Evolutionary conservation across 768 basidiomycete genomes (phyloP).

Genomic region (Amanita inopinata): DNA sequence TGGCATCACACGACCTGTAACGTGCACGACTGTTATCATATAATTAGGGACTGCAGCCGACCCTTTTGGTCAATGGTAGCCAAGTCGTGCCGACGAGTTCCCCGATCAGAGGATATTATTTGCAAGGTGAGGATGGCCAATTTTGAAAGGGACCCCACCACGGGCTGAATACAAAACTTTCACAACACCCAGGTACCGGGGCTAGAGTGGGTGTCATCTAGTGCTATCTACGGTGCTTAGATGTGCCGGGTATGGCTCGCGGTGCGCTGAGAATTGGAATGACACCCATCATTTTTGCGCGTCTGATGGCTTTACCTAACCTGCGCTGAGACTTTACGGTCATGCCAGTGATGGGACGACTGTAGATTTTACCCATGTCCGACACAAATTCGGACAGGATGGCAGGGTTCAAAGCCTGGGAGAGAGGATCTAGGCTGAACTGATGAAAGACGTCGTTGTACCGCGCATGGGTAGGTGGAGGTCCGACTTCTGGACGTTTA

Average conservation of each 20-base stretch:
- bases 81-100: no score
- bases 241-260: not conserved
- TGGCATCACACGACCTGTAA: constrained; percentile 25
- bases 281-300: constrained; percentile 88
- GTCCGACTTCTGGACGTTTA: constrained; percentile 41
- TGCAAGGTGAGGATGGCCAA: no score
- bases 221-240: not conserved
- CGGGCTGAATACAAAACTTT: no score
- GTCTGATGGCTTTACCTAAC: constrained; percentile 75
- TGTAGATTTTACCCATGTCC: constrained; percentile 73
- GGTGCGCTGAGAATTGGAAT: constrained; percentile 47
- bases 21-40: constrained; percentile 14
- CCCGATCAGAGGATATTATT: no score
- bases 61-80: not conserved
- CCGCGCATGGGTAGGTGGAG: constrained; percentile 42
- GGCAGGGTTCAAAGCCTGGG: constrained; percentile 50
- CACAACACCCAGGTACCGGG: no score
- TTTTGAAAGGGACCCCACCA: no score
- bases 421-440: constrained; percentile 62
- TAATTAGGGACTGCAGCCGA: not conserved
- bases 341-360: constrained; percentile 58
- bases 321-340: constrained; percentile 73
- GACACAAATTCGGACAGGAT: constrained; percentile 53
- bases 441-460: constrained; percentile 61
- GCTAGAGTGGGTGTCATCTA: no score